Base-by-base conservation (phyloP, 2,329 filamentous ascomycete species). In the Fusarium veterinarium region DNA sequence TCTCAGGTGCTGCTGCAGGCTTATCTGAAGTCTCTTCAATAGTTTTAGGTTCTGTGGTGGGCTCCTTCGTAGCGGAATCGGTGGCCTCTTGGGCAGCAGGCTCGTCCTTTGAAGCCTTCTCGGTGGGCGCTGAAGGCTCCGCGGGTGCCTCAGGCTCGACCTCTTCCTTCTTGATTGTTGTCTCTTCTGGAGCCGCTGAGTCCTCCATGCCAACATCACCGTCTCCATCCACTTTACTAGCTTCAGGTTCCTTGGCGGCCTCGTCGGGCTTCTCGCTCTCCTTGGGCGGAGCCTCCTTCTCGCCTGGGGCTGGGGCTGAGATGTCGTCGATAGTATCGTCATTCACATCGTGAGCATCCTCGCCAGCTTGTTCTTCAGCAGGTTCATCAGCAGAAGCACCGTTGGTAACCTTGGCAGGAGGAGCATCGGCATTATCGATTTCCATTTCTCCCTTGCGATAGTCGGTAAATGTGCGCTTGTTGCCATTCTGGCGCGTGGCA, bases 201-300 rank as follows among this genome's bases (percentile, higher is more conserved):
- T 82, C 85, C 5, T 79, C 81, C 86, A 89, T 89, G 14, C 86
- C 85, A 11, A 88, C 81, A 73, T 89, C 86, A 17, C 86, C 86
- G 63, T 88, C 86, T 5, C 78, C 79, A 35, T 89, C 86, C 8
- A 83, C 77, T 38, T 81, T 82, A 8, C 51, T 72, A 74, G 52
- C 53, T 25, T 76, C 66, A 12, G 69, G 25, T 30, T 72, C 65
- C 46, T 74, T 76, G 46, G 65, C 31, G 28, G 52, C 37, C 10
- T 75, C 53, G 5, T 71, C 69, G 5, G 66, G n/a, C 14, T 56
- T 63, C 44, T 71, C 71, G 7, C 57, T 45, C 8, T 77, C 59
- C 66, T 77, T 79, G 41, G 80, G 70, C 40, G 60, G 37, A 17
- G 13, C 49, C 41, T 79, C 78, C 28, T 77, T 77, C 30, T 81